Conservation (phyloP, 2,329 filamentous ascomycete genomes). For the Myotisia sp. region DNA sequence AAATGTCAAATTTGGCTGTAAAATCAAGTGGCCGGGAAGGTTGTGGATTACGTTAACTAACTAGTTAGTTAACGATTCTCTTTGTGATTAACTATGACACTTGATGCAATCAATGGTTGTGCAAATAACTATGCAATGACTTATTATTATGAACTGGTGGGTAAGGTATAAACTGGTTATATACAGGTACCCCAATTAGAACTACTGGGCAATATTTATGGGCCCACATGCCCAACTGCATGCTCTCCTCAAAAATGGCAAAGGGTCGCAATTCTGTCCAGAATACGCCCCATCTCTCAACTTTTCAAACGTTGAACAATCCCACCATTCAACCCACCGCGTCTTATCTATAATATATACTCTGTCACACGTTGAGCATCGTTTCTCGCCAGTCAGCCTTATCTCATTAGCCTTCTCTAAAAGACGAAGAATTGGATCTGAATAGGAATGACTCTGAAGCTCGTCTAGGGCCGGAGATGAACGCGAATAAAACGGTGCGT, state of each 20-base stretch:
- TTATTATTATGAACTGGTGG: too few relatives aligned
- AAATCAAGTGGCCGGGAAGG: too few relatives aligned
- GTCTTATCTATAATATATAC: constrained; percentile 29
- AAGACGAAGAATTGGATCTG: constrained; percentile 18
- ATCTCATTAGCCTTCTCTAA: constrained; percentile 24
- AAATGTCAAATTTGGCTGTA: too few relatives aligned
- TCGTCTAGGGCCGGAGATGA: not conserved
- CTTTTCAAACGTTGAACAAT: constrained; percentile 27
- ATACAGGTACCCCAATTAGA: too few relatives aligned
- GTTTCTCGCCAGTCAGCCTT: constrained; percentile 24
- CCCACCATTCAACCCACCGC: constrained; percentile 35
- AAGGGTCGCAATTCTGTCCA: constrained; percentile 21
- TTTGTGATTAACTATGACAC: too few relatives aligned
- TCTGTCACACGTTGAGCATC: constrained; percentile 28
- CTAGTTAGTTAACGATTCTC: too few relatives aligned
- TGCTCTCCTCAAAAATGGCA: constrained; percentile 28
- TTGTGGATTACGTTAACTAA: too few relatives aligned
- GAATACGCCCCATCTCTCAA: constrained; percentile 20
- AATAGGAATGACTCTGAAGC: constrained; percentile 14
- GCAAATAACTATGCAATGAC: too few relatives aligned
- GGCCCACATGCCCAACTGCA: constrained; percentile 27
- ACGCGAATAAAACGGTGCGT: constrained; percentile 6
- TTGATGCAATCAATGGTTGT: too few relatives aligned
- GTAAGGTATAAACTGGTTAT: too few relatives aligned
- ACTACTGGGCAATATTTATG: too few relatives aligned